Percentiles rank a stretch among this genome's conserved stretches.
Conservation (phyloP, 1,284 basidiomycete genomes). For the Grifola frondosa region DNA sequence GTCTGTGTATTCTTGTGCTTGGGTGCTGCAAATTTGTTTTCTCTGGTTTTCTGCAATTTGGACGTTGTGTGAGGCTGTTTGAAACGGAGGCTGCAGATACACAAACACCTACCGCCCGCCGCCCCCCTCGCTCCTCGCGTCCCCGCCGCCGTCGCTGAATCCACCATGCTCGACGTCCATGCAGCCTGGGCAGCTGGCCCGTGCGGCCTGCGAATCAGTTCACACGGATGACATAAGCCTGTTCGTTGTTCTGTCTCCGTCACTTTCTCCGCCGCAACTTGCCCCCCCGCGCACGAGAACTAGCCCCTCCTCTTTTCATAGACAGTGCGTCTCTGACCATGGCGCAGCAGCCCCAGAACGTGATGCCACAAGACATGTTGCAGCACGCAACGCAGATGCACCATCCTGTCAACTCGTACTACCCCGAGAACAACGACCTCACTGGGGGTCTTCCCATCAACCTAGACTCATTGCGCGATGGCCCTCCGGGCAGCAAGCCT, state of each 20-base stretch:
- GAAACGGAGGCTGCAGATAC: conserved; percentile 36
- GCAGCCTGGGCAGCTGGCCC: conserved; percentile 28
- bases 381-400: conserved; percentile 29
- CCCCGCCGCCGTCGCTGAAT: conserved; percentile 19
- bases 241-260: conserved; percentile 23
- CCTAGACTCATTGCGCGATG: conserved; percentile 78
- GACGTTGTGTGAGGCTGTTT: conserved; percentile 60
- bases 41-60: conserved; percentile 72
- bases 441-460: conserved; percentile 80
- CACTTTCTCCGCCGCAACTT: conserved; percentile 17
- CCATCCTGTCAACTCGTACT: conserved; percentile 58
- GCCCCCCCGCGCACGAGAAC: conserved; percentile 3
- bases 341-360: conserved; percentile 41
- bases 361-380: conserved; percentile 46
- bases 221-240: conserved; percentile 35
- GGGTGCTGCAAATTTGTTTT: conserved; percentile 59
- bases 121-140: conserved; percentile 17
- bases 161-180: conserved; percentile 11
- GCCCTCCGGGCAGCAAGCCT: conserved; percentile 79
- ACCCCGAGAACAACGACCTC: conserved; percentile 69
- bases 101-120: conserved; percentile 28
- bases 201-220: conserved; percentile 33
- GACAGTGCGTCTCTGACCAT: conserved; percentile 20
- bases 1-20: conserved; percentile 62
- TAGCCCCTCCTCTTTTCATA: conserved; percentile 7